These are phyloP conservation scores for Lenwebbia sp. DNA, from an alignment of 345 rosid genomes.

Conservation along the genomic window DNA sequence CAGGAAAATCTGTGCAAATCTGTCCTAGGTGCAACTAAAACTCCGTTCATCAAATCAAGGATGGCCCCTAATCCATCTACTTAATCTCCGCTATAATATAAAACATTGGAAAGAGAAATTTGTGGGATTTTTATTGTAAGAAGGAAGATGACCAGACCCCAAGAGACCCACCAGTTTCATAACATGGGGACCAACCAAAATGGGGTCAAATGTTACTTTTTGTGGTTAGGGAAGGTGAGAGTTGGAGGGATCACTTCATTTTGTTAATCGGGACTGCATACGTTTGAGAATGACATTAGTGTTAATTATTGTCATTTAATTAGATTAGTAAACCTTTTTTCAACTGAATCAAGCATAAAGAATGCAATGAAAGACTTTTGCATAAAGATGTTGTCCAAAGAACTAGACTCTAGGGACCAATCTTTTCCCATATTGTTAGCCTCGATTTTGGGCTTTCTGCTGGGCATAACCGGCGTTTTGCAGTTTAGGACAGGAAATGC, in stretches of 20 bases:
- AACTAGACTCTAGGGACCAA: background rate
- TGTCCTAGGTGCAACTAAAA: background rate
- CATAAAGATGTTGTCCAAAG: background rate
- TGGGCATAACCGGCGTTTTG: background rate
- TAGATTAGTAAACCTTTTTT: background rate
- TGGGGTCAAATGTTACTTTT: background rate
- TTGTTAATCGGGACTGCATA: background rate
- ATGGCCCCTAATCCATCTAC: background rate
- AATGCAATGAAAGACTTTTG: background rate
- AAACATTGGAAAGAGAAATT: background rate
- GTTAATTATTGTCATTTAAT: background rate
- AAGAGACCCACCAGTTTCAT: background rate
- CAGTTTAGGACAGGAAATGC: background rate
- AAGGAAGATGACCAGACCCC: background rate
- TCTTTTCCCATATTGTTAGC: background rate
- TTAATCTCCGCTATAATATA: background rate
- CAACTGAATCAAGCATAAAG: background rate
- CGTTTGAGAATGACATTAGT: background rate
- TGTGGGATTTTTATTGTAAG: background rate
- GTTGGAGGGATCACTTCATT: background rate
- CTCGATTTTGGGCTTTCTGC: conserved; percentile 16
- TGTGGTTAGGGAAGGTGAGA: background rate
- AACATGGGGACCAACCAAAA: background rate
- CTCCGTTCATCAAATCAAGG: background rate
- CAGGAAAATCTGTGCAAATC: background rate